A percentile compares a stretch with the other conserved stretches of the same genome.
These are phyloP conservation scores for Rhododendron vialii DNA, from an alignment of 148 eudicot genomes.

Conservation along the genomic window DNA sequence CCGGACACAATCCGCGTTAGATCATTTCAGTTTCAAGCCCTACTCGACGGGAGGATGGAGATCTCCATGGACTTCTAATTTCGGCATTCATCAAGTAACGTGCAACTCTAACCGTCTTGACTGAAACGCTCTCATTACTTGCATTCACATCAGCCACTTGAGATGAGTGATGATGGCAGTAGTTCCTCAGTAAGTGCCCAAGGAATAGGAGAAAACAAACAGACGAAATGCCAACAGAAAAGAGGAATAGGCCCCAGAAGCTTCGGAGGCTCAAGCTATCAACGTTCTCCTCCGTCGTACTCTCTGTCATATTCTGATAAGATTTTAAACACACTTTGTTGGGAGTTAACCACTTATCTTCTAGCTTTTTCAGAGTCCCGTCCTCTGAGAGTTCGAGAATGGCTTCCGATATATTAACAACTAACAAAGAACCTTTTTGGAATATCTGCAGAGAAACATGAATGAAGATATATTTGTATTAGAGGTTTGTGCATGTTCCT, in stretches of 20 bases:
- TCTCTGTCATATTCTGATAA: too few relatives aligned
- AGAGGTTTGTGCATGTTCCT: too few relatives aligned
- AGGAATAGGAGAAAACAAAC: constrained; percentile 6
- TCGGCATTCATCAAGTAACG: constrained; percentile 5
- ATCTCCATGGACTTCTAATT: not conserved
- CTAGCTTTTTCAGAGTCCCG: constrained; percentile 9
- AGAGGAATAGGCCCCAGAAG: constrained; percentile 16
- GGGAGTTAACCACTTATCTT: constrained; percentile 8
- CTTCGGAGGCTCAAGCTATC: constrained; percentile 7
- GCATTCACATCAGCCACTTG: not conserved
- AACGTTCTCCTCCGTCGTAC: not conserved
- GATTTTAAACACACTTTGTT: constrained; percentile 2
- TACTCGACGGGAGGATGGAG: not conserved
- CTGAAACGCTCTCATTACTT: not conserved
- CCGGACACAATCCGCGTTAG: too few relatives aligned
- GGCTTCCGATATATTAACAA: constrained; percentile 24
- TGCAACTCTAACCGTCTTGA: not conserved
- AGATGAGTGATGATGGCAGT: too few relatives aligned
- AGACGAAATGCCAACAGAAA: constrained; percentile 5
- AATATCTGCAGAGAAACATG: constrained; percentile 28
- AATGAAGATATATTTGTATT: too few relatives aligned
- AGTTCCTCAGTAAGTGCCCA: not conserved
- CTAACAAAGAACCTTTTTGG: constrained; percentile 26
- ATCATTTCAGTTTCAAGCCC: too few relatives aligned
- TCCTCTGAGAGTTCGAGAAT: constrained; percentile 22